Evolutionary conservation across 2,329 filamentous ascomycete species (phyloP), one percentile per base, ranked within the genome.

Genomic region (Fusarium proliferatum): DNA sequence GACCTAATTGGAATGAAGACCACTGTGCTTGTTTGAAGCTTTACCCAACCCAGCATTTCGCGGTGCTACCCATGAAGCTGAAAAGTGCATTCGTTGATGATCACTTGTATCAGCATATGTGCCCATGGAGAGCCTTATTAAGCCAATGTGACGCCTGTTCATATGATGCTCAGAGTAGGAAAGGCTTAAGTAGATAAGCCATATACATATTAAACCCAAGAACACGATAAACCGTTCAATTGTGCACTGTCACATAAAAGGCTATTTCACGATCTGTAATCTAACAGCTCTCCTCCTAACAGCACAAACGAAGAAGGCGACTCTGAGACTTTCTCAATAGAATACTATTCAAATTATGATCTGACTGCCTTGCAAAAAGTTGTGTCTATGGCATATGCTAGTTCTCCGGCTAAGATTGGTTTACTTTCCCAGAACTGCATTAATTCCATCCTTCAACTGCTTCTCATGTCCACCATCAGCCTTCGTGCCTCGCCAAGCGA

Each of bases 211-310:
- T 1, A 13, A 30, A 16, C 28, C 12, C 4, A 15, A 16, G 15
- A 33, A 7, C 9, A 30, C 0, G 4, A 33, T 6, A 0, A 33
- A 33, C 6, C 9, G 17, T 11, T 10, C 15, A 10, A n/a, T 16
- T n/a, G 4, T 33, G 21, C 6, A 12, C 5, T 3, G 21, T 49
- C 6, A 7, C 9, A 4, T 2, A 33, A 4, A 17, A 16, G 11
- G 7, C 19, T 11, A 16, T n/a, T 5, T 49, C 3, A 49, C 1
- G 8, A 17, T n/a, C 5, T 0, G 6, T 0, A 10, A 16, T n/a
- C 6, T 1, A 49, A 21, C 9, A 9, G 5, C 28, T 49, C 9
- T 49, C 3, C 28, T 33, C 7, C 26, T 3, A 3, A 3, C 3
- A 16, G 16, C 9, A n/a, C 4, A 23, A 16, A 43, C n/a, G 41